phyloP scores from a whole-genome alignment of 768 basidiomycete species.

The Phanerodontia chrysosporium region DNA sequence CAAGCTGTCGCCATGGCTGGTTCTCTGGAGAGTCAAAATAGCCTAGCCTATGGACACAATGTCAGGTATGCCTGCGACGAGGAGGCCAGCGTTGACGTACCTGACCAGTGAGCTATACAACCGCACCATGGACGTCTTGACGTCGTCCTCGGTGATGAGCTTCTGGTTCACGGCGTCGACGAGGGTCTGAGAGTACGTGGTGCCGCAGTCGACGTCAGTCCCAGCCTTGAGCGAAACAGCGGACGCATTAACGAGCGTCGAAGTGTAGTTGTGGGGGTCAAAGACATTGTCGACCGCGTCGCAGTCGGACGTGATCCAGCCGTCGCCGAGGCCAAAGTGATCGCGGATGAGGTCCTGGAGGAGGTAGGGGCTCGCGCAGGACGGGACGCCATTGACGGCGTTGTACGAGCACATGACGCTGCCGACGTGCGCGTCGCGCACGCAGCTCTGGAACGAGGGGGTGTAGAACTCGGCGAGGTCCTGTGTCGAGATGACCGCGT shows the following conservation, averaged over 20 bases:
- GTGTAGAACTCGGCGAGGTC: slow-evolving; percentile 55
- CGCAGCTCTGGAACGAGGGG: slow-evolving; percentile 53
- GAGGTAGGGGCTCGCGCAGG: slow-evolving; percentile 50
- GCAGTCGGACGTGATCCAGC: slow-evolving; percentile 57
- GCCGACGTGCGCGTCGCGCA: slow-evolving; percentile 56
- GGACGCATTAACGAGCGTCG: slow-evolving; percentile 41
- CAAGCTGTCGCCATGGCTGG: slow-evolving; percentile 49
- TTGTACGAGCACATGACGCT: slow-evolving; percentile 66
- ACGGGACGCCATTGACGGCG: slow-evolving; percentile 54
- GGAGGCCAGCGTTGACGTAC: slow-evolving; percentile 25
- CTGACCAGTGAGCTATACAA: slow-evolving; percentile 52
- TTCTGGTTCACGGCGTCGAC: slow-evolving; percentile 45
- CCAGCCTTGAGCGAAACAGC: slow-evolving; percentile 49
- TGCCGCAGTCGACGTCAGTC: slow-evolving; percentile 41
- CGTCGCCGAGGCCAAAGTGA: slow-evolving; percentile 46
- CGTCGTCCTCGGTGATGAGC: slow-evolving; percentile 40
- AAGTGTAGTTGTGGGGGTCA: slow-evolving; percentile 44
- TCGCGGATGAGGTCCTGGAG: slow-evolving; percentile 49
- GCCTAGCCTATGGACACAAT: slow-evolving; percentile 37
- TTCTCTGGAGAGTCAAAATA: slow-evolving; percentile 49
- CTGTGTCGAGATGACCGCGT: slow-evolving; percentile 50
- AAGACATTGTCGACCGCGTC: slow-evolving; percentile 51
- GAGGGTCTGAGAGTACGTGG: slow-evolving; percentile 40
- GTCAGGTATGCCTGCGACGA: neutral
- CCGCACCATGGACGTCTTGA: slow-evolving; percentile 40